Percentiles rank a stretch among this genome's conserved stretches.
phyloP scores from a whole-genome alignment of 441 rosid genomes.

The Monsonia emarginata region DNA sequence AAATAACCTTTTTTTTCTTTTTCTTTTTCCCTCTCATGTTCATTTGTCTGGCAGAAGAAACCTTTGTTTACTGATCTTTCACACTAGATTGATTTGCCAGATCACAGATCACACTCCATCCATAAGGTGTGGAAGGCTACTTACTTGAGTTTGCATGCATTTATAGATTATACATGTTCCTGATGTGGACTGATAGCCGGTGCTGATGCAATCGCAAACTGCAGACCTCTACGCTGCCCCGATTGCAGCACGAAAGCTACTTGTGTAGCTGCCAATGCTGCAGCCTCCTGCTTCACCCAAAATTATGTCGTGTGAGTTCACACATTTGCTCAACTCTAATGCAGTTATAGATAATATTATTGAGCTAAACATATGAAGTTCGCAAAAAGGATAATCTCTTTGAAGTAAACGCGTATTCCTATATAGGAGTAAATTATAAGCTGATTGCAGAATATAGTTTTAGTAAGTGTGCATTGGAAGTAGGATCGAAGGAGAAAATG shows the following conservation, averaged over 20 bases:
- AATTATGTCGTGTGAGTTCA: conserved; percentile 4
- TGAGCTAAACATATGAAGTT: neutral
- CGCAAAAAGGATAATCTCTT: neutral
- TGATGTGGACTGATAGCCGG: conserved; percentile 32
- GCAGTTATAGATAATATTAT: neutral
- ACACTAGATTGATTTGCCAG: neutral
- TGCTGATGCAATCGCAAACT: conserved; percentile 56
- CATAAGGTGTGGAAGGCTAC: neutral
- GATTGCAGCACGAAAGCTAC: conserved; percentile 84
- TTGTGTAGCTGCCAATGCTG: conserved; percentile 69
- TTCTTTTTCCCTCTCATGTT: neutral
- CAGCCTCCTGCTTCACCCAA: conserved; percentile 52
- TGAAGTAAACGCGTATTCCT: neutral
- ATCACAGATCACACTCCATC: conserved; percentile 7
- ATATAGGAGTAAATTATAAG: neutral
- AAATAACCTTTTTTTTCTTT: neutral
- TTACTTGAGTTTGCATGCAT: conserved; percentile 14
- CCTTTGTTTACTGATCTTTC: neutral
- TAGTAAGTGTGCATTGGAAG: neutral
- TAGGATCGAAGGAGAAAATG: neutral
- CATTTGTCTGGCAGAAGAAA: conserved; percentile 6
- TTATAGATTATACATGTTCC: too few relatives aligned
- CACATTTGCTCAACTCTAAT: conserved; percentile 4
- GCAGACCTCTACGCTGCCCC: conserved; percentile 65
- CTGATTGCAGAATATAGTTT: neutral